A percentile compares a stretch with the other conserved stretches of the same genome.
phyloP scores from a whole-genome alignment of 83 land plant genomes.

The Thuja plicata region DNA sequence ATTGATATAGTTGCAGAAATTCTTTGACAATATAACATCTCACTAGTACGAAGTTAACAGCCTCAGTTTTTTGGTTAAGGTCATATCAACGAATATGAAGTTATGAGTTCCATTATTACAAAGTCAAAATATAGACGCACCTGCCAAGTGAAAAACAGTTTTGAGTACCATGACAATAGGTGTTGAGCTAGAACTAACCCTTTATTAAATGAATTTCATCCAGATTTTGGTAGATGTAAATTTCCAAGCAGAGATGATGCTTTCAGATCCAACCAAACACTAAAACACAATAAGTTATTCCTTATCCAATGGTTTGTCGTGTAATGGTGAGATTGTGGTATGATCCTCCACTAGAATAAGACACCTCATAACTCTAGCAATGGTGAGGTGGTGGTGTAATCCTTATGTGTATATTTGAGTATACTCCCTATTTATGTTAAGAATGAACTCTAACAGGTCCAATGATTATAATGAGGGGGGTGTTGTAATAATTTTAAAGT shows the following conservation, averaged over 20 bases:
- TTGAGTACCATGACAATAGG: background rate
- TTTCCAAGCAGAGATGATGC: background rate
- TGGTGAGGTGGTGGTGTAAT: no score
- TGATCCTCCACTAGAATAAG: no score
- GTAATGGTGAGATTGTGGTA: no score
- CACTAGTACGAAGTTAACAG: background rate
- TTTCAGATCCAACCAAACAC: background rate
- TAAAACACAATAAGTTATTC: background rate
- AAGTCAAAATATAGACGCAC: background rate
- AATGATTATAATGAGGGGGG: no score
- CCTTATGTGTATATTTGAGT: no score
- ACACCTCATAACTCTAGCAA: no score
- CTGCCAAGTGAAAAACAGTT: background rate
- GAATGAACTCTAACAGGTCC: no score
- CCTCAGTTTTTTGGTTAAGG: background rate
- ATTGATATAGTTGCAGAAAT: background rate
- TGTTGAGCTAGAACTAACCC: background rate
- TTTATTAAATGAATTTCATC: background rate
- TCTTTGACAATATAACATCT: background rate
- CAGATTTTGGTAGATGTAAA: background rate
- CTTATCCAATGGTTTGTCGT: background rate
- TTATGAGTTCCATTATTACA: background rate
- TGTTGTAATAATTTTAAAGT: no score
- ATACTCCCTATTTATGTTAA: no score
- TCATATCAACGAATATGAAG: background rate